phyloP scores from a whole-genome alignment of 768 basidiomycete species.

The Dacryopinax spathularia region DNA sequence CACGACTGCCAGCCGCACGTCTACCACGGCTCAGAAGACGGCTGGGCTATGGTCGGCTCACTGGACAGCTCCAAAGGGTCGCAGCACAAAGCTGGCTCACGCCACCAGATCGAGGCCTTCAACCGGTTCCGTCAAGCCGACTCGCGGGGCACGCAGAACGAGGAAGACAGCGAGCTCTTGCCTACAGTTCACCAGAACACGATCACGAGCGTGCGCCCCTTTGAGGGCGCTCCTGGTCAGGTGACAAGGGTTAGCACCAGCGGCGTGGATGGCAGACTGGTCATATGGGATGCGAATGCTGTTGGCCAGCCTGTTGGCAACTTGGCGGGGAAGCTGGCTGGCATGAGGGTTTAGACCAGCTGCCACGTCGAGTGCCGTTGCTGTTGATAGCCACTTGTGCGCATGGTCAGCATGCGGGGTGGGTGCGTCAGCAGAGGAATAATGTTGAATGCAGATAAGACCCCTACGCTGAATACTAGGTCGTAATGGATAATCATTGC shows the following conservation, averaged over 20 bases:
- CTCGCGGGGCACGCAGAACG: constrained; percentile 42
- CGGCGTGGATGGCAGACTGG: constrained; percentile 85
- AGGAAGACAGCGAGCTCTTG: constrained; percentile 55
- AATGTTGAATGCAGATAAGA: too few species aligned
- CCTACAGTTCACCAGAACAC: constrained; percentile 92
- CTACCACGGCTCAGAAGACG: constrained; percentile 54
- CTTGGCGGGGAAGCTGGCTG: constrained; percentile 38
- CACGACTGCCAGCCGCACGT: constrained; percentile 95
- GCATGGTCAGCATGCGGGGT: too few species aligned
- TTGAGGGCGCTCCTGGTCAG: constrained; percentile 41
- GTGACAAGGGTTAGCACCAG: constrained; percentile 74
- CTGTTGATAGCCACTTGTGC: too few species aligned
- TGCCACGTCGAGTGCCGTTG: too few species aligned
- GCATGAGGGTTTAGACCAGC: constrained; percentile 27
- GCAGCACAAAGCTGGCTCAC: constrained; percentile 10
- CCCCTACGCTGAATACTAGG: too few species aligned
- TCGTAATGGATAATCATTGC: too few species aligned
- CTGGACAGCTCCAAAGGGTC: constrained; percentile 45
- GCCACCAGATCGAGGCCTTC: constrained; percentile 65
- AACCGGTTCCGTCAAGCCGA: constrained; percentile 89
- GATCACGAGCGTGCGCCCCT: constrained; percentile 79
- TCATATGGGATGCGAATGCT: constrained; percentile 71
- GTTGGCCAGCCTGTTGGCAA: constrained; percentile 28
- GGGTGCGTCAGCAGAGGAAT: too few species aligned
- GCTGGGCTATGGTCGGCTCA: constrained; percentile 69